These are phyloP conservation scores for Arachis monticola DNA, from an alignment of 331 rosid genomes.

Conservation along the genomic window DNA sequence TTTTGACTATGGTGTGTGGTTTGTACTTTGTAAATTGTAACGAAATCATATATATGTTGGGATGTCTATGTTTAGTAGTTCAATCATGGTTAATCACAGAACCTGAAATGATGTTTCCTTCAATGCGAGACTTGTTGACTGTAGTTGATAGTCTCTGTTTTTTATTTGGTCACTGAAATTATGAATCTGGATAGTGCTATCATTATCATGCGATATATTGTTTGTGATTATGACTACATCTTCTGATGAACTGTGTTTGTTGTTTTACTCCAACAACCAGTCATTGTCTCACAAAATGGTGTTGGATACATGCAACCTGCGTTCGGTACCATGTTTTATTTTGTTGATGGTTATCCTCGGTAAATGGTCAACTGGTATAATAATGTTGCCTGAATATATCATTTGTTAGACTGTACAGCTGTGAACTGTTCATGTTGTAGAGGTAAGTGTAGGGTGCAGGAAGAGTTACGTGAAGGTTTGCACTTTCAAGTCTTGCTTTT, in stretches of 20 bases:
- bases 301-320: slow-evolving; percentile 8
- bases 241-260: neutral
- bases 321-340: slow-evolving; percentile 17
- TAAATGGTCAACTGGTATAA: neutral
- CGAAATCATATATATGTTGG: slow-evolving; percentile 28
- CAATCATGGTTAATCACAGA: slow-evolving; percentile 6
- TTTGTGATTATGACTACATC: slow-evolving; percentile 9
- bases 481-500: slow-evolving; percentile 1
- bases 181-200: slow-evolving; percentile 12
- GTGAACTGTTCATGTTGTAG: slow-evolving; percentile 21
- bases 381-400: neutral
- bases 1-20: neutral
- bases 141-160: neutral
- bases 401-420: neutral
- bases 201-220: slow-evolving; percentile 13
- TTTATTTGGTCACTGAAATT: slow-evolving; percentile 11
- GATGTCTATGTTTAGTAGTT: neutral
- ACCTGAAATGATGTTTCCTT: neutral
- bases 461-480: neutral
- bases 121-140: neutral
- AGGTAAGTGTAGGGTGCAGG: slow-evolving; percentile 7
- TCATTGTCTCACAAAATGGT: neutral
- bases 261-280: neutral
- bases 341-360: slow-evolving; percentile 2
- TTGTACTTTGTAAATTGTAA: neutral